Evolutionary conservation across 2,329 filamentous ascomycete genomes (phyloP), one percentile per base, ranked within the genome.

Genomic region (Neobulgaria alba): DNA sequence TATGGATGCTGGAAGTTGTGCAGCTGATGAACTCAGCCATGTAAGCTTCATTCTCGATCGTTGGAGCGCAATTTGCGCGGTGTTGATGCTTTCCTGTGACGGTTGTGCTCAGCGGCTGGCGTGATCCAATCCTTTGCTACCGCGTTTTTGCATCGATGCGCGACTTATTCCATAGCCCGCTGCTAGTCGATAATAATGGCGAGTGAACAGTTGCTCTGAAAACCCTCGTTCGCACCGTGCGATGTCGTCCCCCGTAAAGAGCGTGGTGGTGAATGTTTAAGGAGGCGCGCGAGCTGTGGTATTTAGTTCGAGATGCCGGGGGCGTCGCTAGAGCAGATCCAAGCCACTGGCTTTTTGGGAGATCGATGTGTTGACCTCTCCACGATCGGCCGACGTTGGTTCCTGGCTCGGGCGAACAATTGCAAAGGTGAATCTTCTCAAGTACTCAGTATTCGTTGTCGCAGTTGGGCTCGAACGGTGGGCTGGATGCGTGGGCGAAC

Each of bases 1-100:
- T 49, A 47, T 71, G 49, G 53, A 59, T 56, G 45, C 55, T 45
- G 33, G 55, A 38, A 43, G 50, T 38, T 50, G 42, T 17, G 48
- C 40, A 39, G 48, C 48, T 48, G 49, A 48, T 40, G 43, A 46
- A 46, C 50, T 54, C 50, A 56, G 52, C 52, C 52, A 56, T 49
- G 54, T 57, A 45, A 57, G 19, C 48, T 48, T 57, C 58, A 61
- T 61, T 41, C 53, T 48, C 55, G 44, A 38, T 45, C 43, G 42
- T 26, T 35, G 38, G 33, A 41, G 38, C 46, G 45, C 48, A 34
- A 38, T 23, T 15, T 39, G n/a, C 33, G 40, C 33, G 42, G 35
- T 32, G 33, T 45, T 30, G 35, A 43, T 38, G 29, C 42, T 39
- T 40, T 38, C 32, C 30, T 35, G 38, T 31, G 15, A 43, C 31